These are phyloP conservation scores for Solanum appendiculatum DNA, from an alignment of 257 asterid genomes.

Conservation along the genomic window DNA sequence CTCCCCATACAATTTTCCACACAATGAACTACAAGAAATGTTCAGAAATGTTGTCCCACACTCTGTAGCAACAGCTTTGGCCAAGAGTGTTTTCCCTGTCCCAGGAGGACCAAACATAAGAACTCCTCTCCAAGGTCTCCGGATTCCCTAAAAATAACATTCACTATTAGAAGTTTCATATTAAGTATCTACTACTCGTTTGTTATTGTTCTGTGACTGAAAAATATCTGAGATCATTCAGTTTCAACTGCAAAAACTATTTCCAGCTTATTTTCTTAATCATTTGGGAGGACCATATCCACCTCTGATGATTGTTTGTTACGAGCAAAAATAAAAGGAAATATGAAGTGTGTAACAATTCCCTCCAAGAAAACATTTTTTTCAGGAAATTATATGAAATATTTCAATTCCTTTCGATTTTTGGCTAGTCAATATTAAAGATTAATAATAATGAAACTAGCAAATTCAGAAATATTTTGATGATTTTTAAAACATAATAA, in stretches of 20 bases:
- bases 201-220: too few relatives aligned
- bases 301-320: not conserved
- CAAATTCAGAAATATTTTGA: not conserved
- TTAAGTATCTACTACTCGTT: too few relatives aligned
- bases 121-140: slow-evolving; percentile 99
- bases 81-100: slow-evolving; percentile 97
- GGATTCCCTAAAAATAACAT: slow-evolving; percentile 58
- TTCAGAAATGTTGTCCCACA: slow-evolving; percentile 94
- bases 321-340: not conserved
- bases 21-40: slow-evolving; percentile 87
- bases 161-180: not conserved
- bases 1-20: slow-evolving; percentile 97
- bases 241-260: not conserved
- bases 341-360: too few relatives aligned
- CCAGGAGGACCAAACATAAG: slow-evolving; percentile 99
- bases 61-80: slow-evolving; percentile 97
- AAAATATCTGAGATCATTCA: not conserved
- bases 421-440: not conserved
- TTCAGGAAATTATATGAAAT: not conserved
- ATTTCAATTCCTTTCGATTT: not conserved
- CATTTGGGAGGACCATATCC: not conserved
- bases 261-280: not conserved
- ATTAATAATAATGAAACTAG: not conserved
- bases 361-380: not conserved
- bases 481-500: not conserved